Evolutionary conservation across 805 yeast genomes (phyloP).

Genomic region (Candida morakotiae): DNA sequence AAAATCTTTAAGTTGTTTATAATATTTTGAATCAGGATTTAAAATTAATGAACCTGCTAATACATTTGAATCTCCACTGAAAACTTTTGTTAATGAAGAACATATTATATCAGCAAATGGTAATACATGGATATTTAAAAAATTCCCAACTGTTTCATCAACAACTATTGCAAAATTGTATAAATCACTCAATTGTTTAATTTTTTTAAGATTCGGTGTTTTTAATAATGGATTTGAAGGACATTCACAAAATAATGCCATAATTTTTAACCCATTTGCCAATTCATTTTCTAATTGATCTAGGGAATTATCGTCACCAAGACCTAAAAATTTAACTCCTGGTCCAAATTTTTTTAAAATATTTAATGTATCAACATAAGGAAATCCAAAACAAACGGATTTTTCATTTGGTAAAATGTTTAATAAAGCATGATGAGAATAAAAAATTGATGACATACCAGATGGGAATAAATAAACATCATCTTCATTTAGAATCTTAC

Average conservation of each 20-base stretch:
- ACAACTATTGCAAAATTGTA: constrained; percentile 76
- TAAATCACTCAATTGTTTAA: constrained; percentile 62
- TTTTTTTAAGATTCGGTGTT: constrained; percentile 70
- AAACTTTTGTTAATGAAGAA: constrained; percentile 85
- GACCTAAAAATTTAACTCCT: constrained; percentile 81
- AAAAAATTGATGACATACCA: constrained; percentile 91
- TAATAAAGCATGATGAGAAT: constrained; percentile 63
- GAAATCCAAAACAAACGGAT: constrained; percentile 93
- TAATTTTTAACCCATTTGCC: constrained; percentile 45
- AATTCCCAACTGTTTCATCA: constrained; percentile 94
- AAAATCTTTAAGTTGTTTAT: constrained; percentile 44
- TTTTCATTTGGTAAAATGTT: constrained; percentile 36
- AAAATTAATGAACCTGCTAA: constrained; percentile 89
- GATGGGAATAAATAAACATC: constrained; percentile 84
- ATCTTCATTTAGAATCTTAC: constrained; percentile 36
- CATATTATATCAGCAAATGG: constrained; percentile 85
- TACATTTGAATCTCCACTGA: constrained; percentile 91
- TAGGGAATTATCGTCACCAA: constrained; percentile 71
- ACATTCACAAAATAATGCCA: constrained; percentile 84
- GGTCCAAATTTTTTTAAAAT: constrained; percentile 87
- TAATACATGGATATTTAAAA: constrained; percentile 75
- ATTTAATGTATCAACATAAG: constrained; percentile 89
- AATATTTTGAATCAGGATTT: constrained; percentile 60
- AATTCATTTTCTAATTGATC: constrained; percentile 61
- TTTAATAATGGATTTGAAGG: constrained; percentile 92